A percentile compares a stretch with the other conserved stretches of the same genome.
Conservation (phyloP, 2,329 filamentous ascomycete species). For the Sclerotinia subarctica region DNA sequence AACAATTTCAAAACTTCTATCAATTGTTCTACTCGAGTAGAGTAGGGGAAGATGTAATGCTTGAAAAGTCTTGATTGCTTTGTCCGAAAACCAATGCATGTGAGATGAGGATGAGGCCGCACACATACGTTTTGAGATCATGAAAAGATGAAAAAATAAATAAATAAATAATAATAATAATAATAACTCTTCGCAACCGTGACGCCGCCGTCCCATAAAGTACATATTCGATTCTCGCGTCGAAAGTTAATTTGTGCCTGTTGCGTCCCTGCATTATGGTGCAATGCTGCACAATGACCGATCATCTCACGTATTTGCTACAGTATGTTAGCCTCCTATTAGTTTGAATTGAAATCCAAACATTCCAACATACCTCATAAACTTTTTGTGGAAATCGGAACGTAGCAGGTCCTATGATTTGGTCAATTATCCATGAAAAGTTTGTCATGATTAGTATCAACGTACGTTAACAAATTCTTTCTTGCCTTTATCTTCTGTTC, state of each 20-base stretch:
- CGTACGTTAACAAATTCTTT: slow-evolving; percentile 96
- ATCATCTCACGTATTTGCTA: slow-evolving; percentile 41
- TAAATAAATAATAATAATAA: too few relatives aligned
- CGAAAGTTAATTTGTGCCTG: background rate
- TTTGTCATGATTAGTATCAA: slow-evolving; percentile 27
- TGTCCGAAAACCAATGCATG: background rate
- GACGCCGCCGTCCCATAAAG: background rate
- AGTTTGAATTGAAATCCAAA: slow-evolving; percentile 14
- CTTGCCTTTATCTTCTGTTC: slow-evolving; percentile 86
- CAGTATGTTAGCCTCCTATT: slow-evolving; percentile 19
- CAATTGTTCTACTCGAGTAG: background rate
- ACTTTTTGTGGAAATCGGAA: slow-evolving; percentile 96
- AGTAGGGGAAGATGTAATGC: background rate
- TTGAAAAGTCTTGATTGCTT: background rate
- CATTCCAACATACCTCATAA: slow-evolving; percentile 60
- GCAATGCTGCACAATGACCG: background rate
- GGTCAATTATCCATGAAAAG: slow-evolving; percentile 22
- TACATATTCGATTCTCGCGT: slow-evolving; percentile 4
- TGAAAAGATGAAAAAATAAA: background rate
- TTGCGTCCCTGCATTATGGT: background rate
- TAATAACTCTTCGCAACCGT: background rate
- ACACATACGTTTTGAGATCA: too few relatives aligned
- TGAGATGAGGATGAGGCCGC: too few relatives aligned
- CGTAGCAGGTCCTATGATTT: slow-evolving; percentile 69
- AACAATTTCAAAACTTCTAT: background rate